A percentile compares a stretch with the other conserved stretches of the same genome.
Evolutionary conservation across 306 rosid species (phyloP).

Genomic region (Ochetophila trinervis): DNA sequence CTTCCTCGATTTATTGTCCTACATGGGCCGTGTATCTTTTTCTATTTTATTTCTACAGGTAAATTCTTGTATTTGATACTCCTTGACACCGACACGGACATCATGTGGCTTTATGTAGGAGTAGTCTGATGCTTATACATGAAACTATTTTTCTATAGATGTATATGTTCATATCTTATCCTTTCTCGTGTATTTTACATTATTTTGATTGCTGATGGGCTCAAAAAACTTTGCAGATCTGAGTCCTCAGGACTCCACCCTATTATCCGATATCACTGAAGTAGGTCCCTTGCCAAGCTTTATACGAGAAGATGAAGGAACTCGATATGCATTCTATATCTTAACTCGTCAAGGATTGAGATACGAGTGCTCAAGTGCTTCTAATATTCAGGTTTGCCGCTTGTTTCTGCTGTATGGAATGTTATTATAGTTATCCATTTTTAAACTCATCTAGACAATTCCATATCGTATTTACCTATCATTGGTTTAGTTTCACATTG

Average conservation of each 20-base stretch:
- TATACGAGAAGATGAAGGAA: slow-evolving; percentile 58
- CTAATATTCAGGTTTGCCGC: slow-evolving; percentile 57
- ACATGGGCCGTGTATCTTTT: slow-evolving; percentile 67
- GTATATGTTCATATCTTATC: not conserved
- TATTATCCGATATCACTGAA: slow-evolving; percentile 70
- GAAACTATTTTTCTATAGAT: not conserved
- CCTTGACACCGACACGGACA: not conserved
- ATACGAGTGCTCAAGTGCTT: slow-evolving; percentile 77
- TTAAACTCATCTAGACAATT: not conserved
- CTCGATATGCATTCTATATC: slow-evolving; percentile 55
- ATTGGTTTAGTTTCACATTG: not conserved
- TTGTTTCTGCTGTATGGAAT: not conserved
- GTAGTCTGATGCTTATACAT: not conserved
- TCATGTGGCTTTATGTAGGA: not conserved
- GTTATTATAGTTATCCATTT: not conserved
- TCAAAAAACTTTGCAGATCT: slow-evolving; percentile 36
- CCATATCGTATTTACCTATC: not conserved
- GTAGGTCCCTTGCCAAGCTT: slow-evolving; percentile 60
- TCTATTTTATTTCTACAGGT: slow-evolving; percentile 74
- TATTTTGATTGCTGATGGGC: slow-evolving; percentile 13
- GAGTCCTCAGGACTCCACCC: slow-evolving; percentile 61
- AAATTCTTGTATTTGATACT: slow-evolving; percentile 4
- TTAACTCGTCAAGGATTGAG: slow-evolving; percentile 72
- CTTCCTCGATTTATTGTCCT: slow-evolving; percentile 87
- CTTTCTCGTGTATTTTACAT: not conserved